Percentiles rank a stretch among this genome's conserved stretches.
Conservation (phyloP, 2,329 filamentous ascomycete species). For the Tolypocladium guangdongense region DNA sequence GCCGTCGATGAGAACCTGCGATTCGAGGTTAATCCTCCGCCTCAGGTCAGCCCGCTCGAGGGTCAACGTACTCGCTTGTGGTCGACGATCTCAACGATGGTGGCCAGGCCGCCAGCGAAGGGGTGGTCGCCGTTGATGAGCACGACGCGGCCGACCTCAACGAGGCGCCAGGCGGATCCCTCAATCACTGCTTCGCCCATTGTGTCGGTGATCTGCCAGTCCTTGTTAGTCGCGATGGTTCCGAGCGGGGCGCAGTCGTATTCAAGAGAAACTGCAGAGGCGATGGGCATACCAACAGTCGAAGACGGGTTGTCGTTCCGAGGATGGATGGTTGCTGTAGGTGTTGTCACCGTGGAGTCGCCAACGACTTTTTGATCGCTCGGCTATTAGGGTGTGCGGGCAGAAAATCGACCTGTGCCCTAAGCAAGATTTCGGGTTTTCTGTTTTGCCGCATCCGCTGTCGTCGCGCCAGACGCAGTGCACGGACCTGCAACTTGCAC, state of each 20-base stretch:
- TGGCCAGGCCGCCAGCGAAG: constrained; percentile 75
- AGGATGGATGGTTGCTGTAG: constrained; percentile 25
- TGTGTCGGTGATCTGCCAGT: constrained; percentile 48
- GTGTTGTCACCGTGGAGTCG: constrained; percentile 24
- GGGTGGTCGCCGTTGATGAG: constrained; percentile 73
- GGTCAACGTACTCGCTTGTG: constrained; percentile 91
- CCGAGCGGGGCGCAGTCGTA: constrained; percentile 8
- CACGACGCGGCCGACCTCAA: constrained; percentile 97
- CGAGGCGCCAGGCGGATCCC: constrained; percentile 82
- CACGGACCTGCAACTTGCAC: constrained; percentile 5
- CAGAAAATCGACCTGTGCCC: constrained; percentile 30
- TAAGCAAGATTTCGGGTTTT: constrained; percentile 26
- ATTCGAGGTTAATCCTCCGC: constrained; percentile 1
- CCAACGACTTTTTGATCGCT: constrained; percentile 31
- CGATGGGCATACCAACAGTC: constrained; percentile 27
- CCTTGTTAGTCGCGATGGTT: constrained; percentile 22
- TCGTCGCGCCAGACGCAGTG: not conserved
- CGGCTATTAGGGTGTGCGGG: constrained; percentile 27
- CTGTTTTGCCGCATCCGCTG: constrained; percentile 13
- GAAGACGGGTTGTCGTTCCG: constrained; percentile 26
- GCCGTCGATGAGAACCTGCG: constrained; percentile 90
- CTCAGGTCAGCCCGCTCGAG: not conserved
- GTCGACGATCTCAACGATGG: constrained; percentile 99
- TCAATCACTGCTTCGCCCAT: constrained; percentile 78
- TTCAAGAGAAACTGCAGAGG: constrained; percentile 11